Base-by-base conservation (phyloP, 345 rosid genomes). In the Leavenworthia alabamica region DNA sequence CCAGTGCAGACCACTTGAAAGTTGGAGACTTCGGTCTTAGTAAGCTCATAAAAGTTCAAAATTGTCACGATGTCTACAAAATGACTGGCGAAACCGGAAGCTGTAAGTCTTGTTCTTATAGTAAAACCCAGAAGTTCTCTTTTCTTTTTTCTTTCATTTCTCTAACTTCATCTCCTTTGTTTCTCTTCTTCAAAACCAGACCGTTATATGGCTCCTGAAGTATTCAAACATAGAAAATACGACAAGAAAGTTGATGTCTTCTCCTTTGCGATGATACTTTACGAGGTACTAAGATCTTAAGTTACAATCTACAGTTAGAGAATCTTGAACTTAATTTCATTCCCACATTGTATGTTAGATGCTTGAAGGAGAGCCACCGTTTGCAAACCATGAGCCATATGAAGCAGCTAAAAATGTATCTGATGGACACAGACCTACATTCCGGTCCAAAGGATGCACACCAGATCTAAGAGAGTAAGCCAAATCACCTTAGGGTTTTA, bases 11-110 rank as follows among this genome's bases (percentile, higher is more conserved):
- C 80, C 96, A 88, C 75, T 71, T 90, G 75, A 92, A 92, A 81
- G 98, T 92, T 67, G 98, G 98, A 54, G 97, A 93, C 70, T 89
- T 93, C 80, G 99, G 99, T 72, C 74, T 93, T 52, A 93, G 99
- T 83, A 93, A 93, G 79, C 94, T 93, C 77, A 83, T 93, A 76
- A 86, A 81, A 77, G 99, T 89, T 83, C 86, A 92, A 75, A 83
- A 89, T 76, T 85, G 89, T 56, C 96, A 86, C 72, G 98, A 91
- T 65, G 94, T 93, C 29, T 93, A 93, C 84, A 93, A 93, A 78
- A 93, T 89, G 99, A 89, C 99, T 31, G 99, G 99, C 45, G 96
- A 93, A 79, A 89, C 99, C 0, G 99, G 99, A 68, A 93, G 99
- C 52, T 93, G 97, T 89, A n/a, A n/a, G 99, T 86, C 39, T 31